Percentiles rank a stretch among this genome's conserved stretches.
Conservation (phyloP, 306 rosid genomes). For the Medicago truncatula region DNA sequence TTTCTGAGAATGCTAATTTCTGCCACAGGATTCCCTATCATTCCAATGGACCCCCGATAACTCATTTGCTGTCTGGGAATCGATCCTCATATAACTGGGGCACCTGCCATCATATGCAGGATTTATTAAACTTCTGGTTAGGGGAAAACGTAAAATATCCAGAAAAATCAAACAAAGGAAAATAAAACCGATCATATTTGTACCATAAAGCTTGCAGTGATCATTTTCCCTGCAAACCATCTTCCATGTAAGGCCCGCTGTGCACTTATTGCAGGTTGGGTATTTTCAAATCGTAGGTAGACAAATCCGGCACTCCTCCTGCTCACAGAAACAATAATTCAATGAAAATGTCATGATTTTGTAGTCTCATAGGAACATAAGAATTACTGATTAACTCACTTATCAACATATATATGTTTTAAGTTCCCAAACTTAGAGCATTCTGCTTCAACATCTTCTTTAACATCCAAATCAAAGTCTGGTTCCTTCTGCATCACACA, state of each 20-base stretch:
- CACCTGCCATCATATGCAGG: constrained; percentile 54
- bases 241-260: constrained; percentile 91
- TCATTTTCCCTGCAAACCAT: constrained; percentile 99
- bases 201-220: constrained; percentile 88
- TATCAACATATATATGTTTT: constrained; percentile 77
- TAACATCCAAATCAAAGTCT: constrained; percentile 81
- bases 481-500: constrained; percentile 73
- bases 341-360: neutral
- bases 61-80: constrained; percentile 67
- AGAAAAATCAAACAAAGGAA: constrained; percentile 12
- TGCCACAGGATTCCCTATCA: constrained; percentile 28
- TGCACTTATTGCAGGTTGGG: constrained; percentile 73
- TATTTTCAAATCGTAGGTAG: constrained; percentile 67
- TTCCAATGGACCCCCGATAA: neutral
- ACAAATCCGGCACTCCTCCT: constrained; percentile 86
- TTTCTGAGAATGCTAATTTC: constrained; percentile 4
- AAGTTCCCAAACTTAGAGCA: constrained; percentile 82
- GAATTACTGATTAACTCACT: constrained; percentile 57
- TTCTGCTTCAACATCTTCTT: constrained; percentile 92
- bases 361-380: neutral
- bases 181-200: constrained; percentile 26
- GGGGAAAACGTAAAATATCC: constrained; percentile 17
- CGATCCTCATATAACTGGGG: constrained; percentile 70
- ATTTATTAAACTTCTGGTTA: constrained; percentile 13
- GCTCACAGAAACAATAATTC: constrained; percentile 34